Conservation (phyloP, 257 asterid species). For the Handroanthus guayacan region DNA sequence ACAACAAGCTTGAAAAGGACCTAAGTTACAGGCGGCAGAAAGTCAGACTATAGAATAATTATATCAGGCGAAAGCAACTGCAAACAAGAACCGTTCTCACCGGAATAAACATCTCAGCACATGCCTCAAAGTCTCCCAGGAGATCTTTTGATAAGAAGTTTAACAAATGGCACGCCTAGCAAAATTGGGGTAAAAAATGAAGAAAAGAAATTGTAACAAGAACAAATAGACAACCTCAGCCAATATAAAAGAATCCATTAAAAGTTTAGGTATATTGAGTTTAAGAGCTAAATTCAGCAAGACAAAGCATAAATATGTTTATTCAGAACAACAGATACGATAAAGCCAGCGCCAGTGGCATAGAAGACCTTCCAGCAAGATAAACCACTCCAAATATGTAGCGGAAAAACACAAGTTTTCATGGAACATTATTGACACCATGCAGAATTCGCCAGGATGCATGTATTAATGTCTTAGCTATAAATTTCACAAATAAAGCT, state of each 20-base stretch:
- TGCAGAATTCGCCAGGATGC: constrained; percentile 24
- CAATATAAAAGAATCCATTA: background rate
- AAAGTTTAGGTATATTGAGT: constrained; percentile 14
- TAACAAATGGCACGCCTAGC: constrained; percentile 86
- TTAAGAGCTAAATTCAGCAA: constrained; percentile 7
- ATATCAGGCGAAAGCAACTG: constrained; percentile 31
- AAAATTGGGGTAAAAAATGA: background rate
- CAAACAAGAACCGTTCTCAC: constrained; percentile 57
- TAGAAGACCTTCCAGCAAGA: constrained; percentile 22
- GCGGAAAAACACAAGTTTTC: constrained; percentile 5
- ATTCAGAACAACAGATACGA: constrained; percentile 10
- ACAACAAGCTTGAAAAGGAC: constrained; percentile 99
- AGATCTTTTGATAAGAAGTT: constrained; percentile 91
- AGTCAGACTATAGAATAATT: constrained; percentile 49
- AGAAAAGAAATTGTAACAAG: constrained; percentile 21
- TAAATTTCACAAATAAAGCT: constrained; percentile 17
- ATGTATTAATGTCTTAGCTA: constrained; percentile 24
- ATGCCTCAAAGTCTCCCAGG: constrained; percentile 94
- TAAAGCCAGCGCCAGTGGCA: background rate
- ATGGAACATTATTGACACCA: constrained; percentile 2
- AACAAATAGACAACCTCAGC: constrained; percentile 35
- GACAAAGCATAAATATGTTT: constrained; percentile 1
- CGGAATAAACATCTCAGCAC: constrained; percentile 98
- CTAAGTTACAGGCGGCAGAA: constrained; percentile 53
- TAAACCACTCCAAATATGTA: constrained; percentile 10